phyloP scores from a whole-genome alignment of 441 rosid species.

The Geranium incanum region DNA sequence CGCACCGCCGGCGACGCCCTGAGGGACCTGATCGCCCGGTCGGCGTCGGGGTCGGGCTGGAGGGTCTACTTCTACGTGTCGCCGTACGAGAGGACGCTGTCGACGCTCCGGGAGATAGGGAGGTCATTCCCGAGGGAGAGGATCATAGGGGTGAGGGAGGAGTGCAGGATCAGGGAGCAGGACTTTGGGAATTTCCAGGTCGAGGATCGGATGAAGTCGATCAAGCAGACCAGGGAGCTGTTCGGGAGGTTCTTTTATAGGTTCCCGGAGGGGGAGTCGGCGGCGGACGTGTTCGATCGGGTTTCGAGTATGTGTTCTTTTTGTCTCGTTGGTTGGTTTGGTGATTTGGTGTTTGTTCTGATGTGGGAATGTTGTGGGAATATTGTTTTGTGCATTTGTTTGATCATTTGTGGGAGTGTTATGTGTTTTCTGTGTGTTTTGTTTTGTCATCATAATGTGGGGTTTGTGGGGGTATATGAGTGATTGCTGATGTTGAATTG shows the following conservation, averaged over 20 bases:
- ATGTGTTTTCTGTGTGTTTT: too few relatives aligned
- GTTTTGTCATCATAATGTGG: too few relatives aligned
- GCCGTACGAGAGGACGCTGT: slow-evolving; percentile 82
- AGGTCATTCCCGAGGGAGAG: slow-evolving; percentile 55
- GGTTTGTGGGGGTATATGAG: too few relatives aligned
- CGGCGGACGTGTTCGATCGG: slow-evolving; percentile 94
- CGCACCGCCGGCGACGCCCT: slow-evolving; percentile 47
- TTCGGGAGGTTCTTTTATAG: slow-evolving; percentile 85
- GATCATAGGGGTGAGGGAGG: slow-evolving; percentile 84
- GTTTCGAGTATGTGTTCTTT: slow-evolving; percentile 57
- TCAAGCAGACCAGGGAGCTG: slow-evolving; percentile 58
- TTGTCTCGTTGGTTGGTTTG: neutral
- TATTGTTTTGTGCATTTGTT: neutral
- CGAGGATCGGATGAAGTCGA: slow-evolving; percentile 62
- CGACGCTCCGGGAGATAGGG: slow-evolving; percentile 88
- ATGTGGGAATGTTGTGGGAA: neutral
- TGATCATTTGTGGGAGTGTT: too few relatives aligned
- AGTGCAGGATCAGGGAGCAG: slow-evolving; percentile 83
- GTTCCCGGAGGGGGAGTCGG: slow-evolving; percentile 97
- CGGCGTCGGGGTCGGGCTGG: slow-evolving; percentile 34
- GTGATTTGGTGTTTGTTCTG: neutral
- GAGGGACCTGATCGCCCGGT: slow-evolving; percentile 34
- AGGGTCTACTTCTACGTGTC: slow-evolving; percentile 85
- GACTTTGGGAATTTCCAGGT: slow-evolving; percentile 99
- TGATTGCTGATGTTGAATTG: too few relatives aligned